A percentile compares a stretch with the other conserved stretches of the same genome.
Conservation (phyloP, 2,329 filamentous ascomycete species). For the Teratosphaeriaceae sp. region DNA sequence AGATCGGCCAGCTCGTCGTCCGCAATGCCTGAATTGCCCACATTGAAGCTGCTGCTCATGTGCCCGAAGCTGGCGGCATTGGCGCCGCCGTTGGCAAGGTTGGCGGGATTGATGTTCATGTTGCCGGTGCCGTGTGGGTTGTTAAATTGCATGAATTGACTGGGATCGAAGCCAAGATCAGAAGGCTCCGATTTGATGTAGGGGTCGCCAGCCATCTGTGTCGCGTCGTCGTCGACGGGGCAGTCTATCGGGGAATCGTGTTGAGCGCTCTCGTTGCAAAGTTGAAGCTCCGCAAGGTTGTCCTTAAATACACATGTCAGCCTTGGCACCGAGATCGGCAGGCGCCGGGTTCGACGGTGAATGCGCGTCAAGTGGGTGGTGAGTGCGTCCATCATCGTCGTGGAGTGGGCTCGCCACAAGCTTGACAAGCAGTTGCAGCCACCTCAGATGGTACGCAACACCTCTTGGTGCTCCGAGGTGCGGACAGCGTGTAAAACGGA, state of each 20-base stretch:
- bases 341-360: background rate
- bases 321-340: background rate
- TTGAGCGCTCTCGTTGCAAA: conserved; percentile 21
- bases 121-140: conserved; percentile 34
- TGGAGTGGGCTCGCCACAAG: background rate
- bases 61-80: conserved; percentile 46
- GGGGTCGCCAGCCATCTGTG: conserved; percentile 48
- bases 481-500: too few relatives aligned
- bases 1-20: conserved; percentile 87
- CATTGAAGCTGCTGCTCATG: conserved; percentile 65
- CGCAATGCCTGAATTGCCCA: conserved; percentile 69
- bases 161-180: conserved; percentile 51
- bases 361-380: conserved; percentile 2
- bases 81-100: conserved; percentile 60
- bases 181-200: conserved; percentile 64
- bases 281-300: conserved; percentile 28
- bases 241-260: conserved; percentile 31
- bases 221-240: conserved; percentile 25
- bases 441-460: conserved; percentile 23
- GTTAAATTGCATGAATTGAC: conserved; percentile 27
- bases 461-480: conserved; percentile 1
- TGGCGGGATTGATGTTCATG: conserved; percentile 73
- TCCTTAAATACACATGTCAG: conserved; percentile 11
- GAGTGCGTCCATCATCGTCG: conserved; percentile 1
- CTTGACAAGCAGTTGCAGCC: conserved; percentile 19